These are phyloP conservation scores for Cymodocea nodosa DNA, from an alignment of 116 monocot species.

Conservation along the genomic window DNA sequence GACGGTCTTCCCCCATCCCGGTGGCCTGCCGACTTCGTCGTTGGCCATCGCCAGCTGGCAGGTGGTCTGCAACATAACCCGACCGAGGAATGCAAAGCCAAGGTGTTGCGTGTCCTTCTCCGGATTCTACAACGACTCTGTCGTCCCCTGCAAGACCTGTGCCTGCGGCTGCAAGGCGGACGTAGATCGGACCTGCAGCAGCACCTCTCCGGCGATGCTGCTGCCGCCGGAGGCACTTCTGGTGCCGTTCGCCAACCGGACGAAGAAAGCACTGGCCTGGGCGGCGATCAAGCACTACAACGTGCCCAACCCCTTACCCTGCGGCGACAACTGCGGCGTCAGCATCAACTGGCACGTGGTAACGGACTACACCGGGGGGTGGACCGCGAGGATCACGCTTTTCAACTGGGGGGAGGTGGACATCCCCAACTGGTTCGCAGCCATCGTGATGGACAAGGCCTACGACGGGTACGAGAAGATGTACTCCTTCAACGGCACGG, in stretches of 20 bases:
- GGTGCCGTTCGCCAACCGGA: constrained; percentile 47
- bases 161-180: constrained; percentile 62
- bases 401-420: constrained; percentile 57
- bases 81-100: constrained; percentile 20
- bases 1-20: constrained; percentile 40
- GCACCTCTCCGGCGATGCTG: constrained; percentile 59
- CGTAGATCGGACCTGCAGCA: constrained; percentile 45
- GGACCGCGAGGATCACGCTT: constrained; percentile 59
- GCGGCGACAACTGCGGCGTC: constrained; percentile 58
- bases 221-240: constrained; percentile 70
- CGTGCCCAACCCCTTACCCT: constrained; percentile 50
- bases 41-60: constrained; percentile 72
- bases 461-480: constrained; percentile 48
- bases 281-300: constrained; percentile 42
- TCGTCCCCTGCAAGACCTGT: constrained; percentile 73
- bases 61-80: constrained; percentile 67
- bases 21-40: constrained; percentile 39
- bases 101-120: constrained; percentile 86
- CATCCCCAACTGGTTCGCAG: constrained; percentile 57
- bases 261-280: constrained; percentile 60
- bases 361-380: constrained; percentile 47
- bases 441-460: constrained; percentile 39
- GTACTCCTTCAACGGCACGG: constrained; percentile 36
- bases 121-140: constrained; percentile 55
- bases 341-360: constrained; percentile 71